Conservation (phyloP, 2,329 filamentous ascomycete species). For the Colletotrichum eleusines region DNA sequence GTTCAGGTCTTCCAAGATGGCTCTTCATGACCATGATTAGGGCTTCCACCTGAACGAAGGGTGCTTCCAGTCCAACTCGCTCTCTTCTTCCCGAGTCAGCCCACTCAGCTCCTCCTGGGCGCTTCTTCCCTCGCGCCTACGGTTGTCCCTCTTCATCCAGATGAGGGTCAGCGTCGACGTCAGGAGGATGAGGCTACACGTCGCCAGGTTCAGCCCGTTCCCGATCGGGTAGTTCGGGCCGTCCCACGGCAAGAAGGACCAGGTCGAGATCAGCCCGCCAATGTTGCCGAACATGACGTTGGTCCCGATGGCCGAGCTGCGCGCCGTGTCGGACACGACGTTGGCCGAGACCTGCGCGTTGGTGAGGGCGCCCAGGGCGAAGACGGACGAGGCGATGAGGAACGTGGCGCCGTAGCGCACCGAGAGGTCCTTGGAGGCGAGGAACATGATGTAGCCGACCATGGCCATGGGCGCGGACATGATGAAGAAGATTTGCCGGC, state of each 20-base stretch:
- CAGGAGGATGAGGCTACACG: slow-evolving; percentile 67
- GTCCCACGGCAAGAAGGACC: slow-evolving; percentile 73
- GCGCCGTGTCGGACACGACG: slow-evolving; percentile 73
- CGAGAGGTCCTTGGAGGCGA: slow-evolving; percentile 59
- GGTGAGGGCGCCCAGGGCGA: slow-evolving; percentile 70
- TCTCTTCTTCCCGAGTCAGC: slow-evolving; percentile 63
- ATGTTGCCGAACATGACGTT: slow-evolving; percentile 75
- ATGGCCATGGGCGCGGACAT: slow-evolving; percentile 68
- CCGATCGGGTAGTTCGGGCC: slow-evolving; percentile 76
- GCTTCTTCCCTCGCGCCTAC: slow-evolving; percentile 46
- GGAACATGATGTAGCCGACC: slow-evolving; percentile 73
- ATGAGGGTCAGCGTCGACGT: slow-evolving; percentile 60
- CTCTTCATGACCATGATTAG: slow-evolving; percentile 28
- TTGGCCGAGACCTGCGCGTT: slow-evolving; percentile 74
- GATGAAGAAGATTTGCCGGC: slow-evolving; percentile 68
- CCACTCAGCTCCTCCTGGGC: slow-evolving; percentile 63
- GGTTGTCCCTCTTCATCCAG: slow-evolving; percentile 75
- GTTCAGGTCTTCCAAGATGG: not conserved
- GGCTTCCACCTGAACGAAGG: slow-evolving; percentile 71
- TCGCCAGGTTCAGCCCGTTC: slow-evolving; percentile 77
- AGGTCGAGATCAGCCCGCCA: slow-evolving; percentile 57
- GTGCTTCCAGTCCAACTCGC: slow-evolving; percentile 75
- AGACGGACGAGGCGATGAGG: slow-evolving; percentile 70
- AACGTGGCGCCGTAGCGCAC: slow-evolving; percentile 74
- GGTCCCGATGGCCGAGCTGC: slow-evolving; percentile 71